phyloP scores from a whole-genome alignment of 768 basidiomycete species.

The Russula vinacea region DNA sequence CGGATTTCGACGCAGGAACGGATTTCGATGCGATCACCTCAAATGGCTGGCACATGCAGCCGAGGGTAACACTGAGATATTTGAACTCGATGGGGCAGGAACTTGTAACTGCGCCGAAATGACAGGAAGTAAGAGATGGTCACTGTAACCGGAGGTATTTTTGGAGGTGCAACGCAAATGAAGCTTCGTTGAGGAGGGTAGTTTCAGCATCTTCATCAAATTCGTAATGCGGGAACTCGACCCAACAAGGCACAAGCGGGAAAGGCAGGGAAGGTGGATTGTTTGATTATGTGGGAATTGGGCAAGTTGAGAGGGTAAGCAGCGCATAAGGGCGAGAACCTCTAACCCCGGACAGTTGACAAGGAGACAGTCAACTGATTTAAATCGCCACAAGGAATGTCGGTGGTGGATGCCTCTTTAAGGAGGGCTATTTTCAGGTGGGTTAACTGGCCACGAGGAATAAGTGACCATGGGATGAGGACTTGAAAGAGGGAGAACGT shows the following conservation, averaged over 20 bases:
- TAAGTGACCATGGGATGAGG: slow-evolving; percentile 3
- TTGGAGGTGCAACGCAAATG: slow-evolving; percentile 4
- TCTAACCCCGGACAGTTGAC: slow-evolving; percentile 7
- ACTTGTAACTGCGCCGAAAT: slow-evolving; percentile 2
- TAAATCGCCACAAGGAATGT: not conserved
- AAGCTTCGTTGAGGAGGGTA: slow-evolving; percentile 8
- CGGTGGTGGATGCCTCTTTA: not conserved
- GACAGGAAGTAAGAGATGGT: slow-evolving; percentile 1
- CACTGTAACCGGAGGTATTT: not conserved
- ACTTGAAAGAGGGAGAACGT: not conserved
- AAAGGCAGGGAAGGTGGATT: slow-evolving; percentile 15
- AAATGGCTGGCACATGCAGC: not conserved
- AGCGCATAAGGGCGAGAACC: slow-evolving; percentile 7
- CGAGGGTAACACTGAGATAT: not conserved
- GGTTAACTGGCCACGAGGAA: slow-evolving; percentile 14
- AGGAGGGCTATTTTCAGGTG: not conserved
- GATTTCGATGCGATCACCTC: not conserved
- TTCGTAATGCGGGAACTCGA: slow-evolving; percentile 8
- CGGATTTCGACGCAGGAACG: not conserved
- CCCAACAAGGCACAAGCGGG: slow-evolving; percentile 2
- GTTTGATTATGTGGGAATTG: not conserved
- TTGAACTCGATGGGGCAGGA: not conserved
- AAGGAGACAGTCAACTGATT: slow-evolving; percentile 8
- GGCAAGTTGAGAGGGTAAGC: not conserved
- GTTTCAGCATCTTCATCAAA: slow-evolving; percentile 5